These are phyloP conservation scores for Russula ochroleuca DNA, from an alignment of 768 basidiomycete species.

Conservation along the genomic window DNA sequence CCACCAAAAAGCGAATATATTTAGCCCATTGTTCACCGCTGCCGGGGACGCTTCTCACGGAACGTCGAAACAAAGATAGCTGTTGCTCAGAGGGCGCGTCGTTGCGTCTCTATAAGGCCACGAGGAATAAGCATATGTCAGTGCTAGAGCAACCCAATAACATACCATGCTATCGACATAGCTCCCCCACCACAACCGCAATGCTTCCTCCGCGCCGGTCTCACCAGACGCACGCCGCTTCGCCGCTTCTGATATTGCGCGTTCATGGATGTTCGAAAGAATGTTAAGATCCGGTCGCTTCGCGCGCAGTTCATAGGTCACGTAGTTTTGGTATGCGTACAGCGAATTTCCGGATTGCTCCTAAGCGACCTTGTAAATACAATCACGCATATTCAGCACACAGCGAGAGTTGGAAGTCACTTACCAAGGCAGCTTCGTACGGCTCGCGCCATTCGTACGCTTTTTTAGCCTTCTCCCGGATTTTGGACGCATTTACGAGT, in stretches of 20 bases:
- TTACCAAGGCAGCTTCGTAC: conserved; percentile 58
- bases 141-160: conserved; percentile 4
- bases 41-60: conserved; percentile 66
- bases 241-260: conserved; percentile 70
- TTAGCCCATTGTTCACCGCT: conserved; percentile 77
- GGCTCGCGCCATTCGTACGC: conserved; percentile 60
- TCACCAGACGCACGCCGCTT: conserved; percentile 53
- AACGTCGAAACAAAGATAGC: conserved; percentile 47
- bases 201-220: conserved; percentile 49
- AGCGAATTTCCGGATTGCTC: conserved; percentile 40
- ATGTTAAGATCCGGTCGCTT: conserved; percentile 57
- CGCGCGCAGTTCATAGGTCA: conserved; percentile 56
- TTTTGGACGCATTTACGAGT: conserved; percentile 73
- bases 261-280: conserved; percentile 60
- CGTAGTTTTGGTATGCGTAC: conserved; percentile 58
- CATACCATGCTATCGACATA: conserved; percentile 69
- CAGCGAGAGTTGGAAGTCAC: conserved; percentile 26
- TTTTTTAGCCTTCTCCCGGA: conserved; percentile 57
- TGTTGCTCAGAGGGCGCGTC: conserved; percentile 43
- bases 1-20: conserved; percentile 67
- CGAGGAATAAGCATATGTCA: not conserved
- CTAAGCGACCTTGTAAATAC: conserved; percentile 26
- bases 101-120: conserved; percentile 41
- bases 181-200: conserved; percentile 67
- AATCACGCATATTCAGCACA: conserved; percentile 31